Conservation (phyloP, 2,329 filamentous ascomycete species). For the Aspergillus transmontanensis region DNA sequence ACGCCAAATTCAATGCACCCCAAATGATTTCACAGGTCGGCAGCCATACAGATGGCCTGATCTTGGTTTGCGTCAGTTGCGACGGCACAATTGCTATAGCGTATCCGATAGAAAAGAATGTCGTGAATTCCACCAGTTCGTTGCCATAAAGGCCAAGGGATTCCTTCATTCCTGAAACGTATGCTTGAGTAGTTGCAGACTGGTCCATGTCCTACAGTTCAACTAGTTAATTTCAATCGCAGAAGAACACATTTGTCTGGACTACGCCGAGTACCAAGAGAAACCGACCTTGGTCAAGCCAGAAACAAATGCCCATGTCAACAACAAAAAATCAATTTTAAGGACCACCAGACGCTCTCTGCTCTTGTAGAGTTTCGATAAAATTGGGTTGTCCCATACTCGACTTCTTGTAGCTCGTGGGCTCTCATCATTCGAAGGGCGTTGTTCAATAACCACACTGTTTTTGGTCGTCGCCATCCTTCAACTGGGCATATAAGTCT, state of each 20-base stretch:
- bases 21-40: conserved; percentile 29
- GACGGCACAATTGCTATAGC: conserved; percentile 37
- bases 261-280: background rate
- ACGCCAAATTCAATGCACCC: conserved; percentile 28
- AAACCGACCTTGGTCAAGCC: conserved; percentile 11
- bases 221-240: background rate
- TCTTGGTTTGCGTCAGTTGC: conserved; percentile 20
- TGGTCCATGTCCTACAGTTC: conserved; percentile 12
- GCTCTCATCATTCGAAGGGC: background rate
- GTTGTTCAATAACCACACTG: background rate
- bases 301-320: conserved; percentile 13
- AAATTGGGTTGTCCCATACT: background rate
- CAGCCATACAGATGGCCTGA: conserved; percentile 22
- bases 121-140: conserved; percentile 46
- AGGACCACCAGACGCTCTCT: conserved; percentile 7
- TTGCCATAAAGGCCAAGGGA: conserved; percentile 43
- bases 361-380: background rate
- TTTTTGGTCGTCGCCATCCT: background rate
- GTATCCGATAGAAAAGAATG: conserved; percentile 45
- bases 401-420: background rate
- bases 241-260: background rate
- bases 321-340: conserved; percentile 10
- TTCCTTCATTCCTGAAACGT: conserved; percentile 44
- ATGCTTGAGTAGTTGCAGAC: conserved; percentile 28
- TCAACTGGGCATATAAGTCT: background rate